These are phyloP conservation scores for Hawksworthiomyces lignivorus DNA, from an alignment of 2,329 filamentous ascomycete species.

Conservation along the genomic window DNA sequence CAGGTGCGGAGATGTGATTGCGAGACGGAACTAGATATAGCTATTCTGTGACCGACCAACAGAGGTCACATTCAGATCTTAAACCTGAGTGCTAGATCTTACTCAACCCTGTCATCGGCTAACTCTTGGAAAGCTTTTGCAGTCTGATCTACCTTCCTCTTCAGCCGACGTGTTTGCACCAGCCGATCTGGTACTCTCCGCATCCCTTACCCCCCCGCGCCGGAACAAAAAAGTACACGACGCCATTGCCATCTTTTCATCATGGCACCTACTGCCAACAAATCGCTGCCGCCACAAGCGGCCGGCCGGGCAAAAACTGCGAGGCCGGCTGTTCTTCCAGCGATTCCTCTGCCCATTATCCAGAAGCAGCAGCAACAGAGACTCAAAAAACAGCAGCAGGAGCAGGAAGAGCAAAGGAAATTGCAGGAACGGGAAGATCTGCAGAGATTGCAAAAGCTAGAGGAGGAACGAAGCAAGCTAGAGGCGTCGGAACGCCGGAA, in stretches of 20 bases:
- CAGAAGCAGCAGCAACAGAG: slow-evolving; percentile 14
- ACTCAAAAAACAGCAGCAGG: slow-evolving; percentile 8
- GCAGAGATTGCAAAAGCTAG: background rate
- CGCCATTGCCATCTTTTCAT: background rate
- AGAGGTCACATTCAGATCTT: no score
- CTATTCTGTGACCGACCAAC: no score
- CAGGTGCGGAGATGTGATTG: no score
- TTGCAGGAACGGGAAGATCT: slow-evolving; percentile 3
- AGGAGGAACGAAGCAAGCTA: background rate
- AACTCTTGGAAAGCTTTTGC: no score
- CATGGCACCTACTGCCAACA: slow-evolving; percentile 11
- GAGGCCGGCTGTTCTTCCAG: slow-evolving; percentile 11
- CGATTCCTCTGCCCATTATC: slow-evolving; percentile 15
- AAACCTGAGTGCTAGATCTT: no score
- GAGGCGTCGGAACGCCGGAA: background rate
- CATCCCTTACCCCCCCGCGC: no score
- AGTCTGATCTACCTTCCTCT: no score
- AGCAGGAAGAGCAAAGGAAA: background rate
- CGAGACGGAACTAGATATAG: no score
- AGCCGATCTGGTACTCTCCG: no score
- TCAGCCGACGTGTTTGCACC: no score
- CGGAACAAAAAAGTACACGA: no score
- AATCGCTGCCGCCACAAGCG: slow-evolving; percentile 1
- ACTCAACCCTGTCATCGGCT: no score
- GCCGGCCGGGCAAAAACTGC: slow-evolving; percentile 5